Base-by-base conservation (phyloP, 352 stramenopile genomes). In the Phytophthora tentaculata region DNA sequence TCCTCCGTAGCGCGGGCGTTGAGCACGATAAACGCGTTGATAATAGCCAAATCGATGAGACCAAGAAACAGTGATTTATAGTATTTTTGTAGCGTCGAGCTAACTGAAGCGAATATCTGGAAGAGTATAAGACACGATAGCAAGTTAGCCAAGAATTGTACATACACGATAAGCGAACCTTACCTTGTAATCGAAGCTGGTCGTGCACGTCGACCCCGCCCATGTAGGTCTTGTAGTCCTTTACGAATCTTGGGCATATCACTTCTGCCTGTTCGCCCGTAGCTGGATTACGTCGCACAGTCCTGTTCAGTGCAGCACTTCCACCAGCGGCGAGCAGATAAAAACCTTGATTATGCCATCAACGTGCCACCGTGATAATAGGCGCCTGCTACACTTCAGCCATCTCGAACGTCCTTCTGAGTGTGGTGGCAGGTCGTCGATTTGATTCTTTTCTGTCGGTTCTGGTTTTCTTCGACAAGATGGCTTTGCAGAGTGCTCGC, bases 261-360 rank as follows among this genome's bases (percentile, higher is more conserved):
- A 55, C 16, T 22, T 55, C 47, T 5, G 4, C 8, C 14, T 53
- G 20, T 2, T 53, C 47, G 7, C 47, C 45, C 5, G 10, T 19
- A 12, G 3, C 9, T 35, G 1, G 2, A 3, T 53, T 23, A 35
- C 48, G 0, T 8, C 48, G 48, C 13, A 43, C 24, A n/a, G 39
- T 41, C 22, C 4, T 26, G 24, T 55, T 17, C 13, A 43, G 5
- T 17, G 6, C 5, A 7, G 48, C 26, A 17, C 48, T 60, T 37
- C 53, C 53, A 19, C 53, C 53, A 17, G 22, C 37, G 2, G 37
- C 22, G 17, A 63, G 26, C 29, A 55, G 20, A 39, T 48, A 49
- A 1, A 53, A 26, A 3, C 7, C 16, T 23, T 39, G 45, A 14
- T 55, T 53, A 29, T 55, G 28, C 24, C 26, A 41, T 26, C n/a